A percentile compares a stretch with the other conserved stretches of the same genome.
These are phyloP conservation scores for Fusarium lyarnte DNA, from an alignment of 2,329 filamentous ascomycete genomes.

Conservation along the genomic window DNA sequence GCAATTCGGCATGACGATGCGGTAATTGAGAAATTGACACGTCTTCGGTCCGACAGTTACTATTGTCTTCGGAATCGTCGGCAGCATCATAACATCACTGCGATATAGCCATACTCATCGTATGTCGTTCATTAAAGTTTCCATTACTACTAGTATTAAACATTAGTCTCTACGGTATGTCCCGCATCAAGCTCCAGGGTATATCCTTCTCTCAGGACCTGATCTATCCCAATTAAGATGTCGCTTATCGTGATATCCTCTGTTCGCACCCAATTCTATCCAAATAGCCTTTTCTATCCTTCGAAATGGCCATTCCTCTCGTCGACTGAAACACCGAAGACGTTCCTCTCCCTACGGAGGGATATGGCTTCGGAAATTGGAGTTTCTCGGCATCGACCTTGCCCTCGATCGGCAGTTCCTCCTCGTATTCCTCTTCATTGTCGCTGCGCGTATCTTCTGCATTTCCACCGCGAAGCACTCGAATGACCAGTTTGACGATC, in stretches of 20 bases:
- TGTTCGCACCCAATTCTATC: conserved; percentile 86
- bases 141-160: background rate
- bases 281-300: conserved; percentile 81
- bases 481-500: conserved; percentile 66
- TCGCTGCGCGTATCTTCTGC: conserved; percentile 91
- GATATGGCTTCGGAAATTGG: conserved; percentile 53
- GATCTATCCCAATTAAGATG: background rate
- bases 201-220: background rate
- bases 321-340: conserved; percentile 61
- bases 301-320: conserved; percentile 69
- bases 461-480: conserved; percentile 78
- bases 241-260: conserved; percentile 54
- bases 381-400: conserved; percentile 78
- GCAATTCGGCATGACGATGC: background rate
- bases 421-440: conserved; percentile 65
- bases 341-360: conserved; percentile 60
- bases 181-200: background rate
- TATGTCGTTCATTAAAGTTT: background rate
- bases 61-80: background rate
- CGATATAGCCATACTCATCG: background rate
- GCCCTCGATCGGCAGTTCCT: conserved; percentile 68
- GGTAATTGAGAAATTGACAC: background rate
- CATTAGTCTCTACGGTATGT: background rate
- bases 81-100: background rate
- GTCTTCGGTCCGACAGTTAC: background rate